Percentiles rank a stretch among this genome's conserved stretches.
These are phyloP conservation scores for Secale cereale DNA, from an alignment of 176 grass and related monocot species.

Conservation along the genomic window DNA sequence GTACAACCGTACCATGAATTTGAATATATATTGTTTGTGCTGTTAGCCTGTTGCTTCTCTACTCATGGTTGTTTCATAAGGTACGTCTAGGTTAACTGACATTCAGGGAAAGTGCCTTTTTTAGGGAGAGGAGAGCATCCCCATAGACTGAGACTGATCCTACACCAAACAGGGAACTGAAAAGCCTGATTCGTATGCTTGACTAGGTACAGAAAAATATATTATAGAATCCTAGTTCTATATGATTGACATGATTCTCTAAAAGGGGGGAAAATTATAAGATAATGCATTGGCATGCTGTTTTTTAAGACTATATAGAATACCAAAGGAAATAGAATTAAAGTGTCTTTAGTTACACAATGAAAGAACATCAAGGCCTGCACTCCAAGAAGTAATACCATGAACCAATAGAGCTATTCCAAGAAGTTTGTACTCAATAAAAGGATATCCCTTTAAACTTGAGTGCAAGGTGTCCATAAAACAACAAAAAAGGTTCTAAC, in stretches of 20 bases:
- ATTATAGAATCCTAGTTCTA: too few species aligned
- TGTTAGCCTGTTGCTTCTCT: conserved; percentile 16
- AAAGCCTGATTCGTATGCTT: not conserved
- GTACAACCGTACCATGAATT: not conserved
- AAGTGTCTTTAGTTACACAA: not conserved
- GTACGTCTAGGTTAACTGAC: conserved; percentile 23
- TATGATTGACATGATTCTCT: too few species aligned
- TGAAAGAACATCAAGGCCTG: too few species aligned
- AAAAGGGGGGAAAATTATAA: too few species aligned
- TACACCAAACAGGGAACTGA: conserved; percentile 5
- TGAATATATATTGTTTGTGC: not conserved
- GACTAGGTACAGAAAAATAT: not conserved
- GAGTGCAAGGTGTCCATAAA: not conserved
- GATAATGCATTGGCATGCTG: not conserved
- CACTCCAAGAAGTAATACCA: too few species aligned
- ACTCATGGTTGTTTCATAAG: not conserved
- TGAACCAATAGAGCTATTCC: too few species aligned
- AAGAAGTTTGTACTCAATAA: not conserved
- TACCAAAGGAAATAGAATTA: not conserved
- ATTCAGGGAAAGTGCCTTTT: conserved; percentile 15
- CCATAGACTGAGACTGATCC: conserved; percentile 8
- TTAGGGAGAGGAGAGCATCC: not conserved
- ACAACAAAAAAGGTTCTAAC: not conserved
- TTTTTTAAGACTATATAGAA: not conserved
- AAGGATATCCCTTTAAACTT: not conserved